A percentile compares a stretch with the other conserved stretches of the same genome.
Conservation (phyloP, 2,329 filamentous ascomycete genomes). For the Akanthomyces lecanii region DNA sequence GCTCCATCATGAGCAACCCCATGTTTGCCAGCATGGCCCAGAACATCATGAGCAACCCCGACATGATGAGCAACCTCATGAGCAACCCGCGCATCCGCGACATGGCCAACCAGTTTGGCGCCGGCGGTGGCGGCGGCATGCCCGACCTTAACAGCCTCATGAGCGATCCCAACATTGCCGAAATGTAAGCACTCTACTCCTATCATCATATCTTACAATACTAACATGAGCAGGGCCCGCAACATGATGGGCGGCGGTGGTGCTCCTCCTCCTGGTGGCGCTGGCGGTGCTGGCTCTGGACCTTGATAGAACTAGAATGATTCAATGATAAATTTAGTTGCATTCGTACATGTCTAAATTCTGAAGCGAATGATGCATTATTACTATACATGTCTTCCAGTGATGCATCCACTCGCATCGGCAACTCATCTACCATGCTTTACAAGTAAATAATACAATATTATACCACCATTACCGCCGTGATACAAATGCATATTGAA, state of each 20-base stretch:
- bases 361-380: not conserved
- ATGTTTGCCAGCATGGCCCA: slow-evolving; percentile 98
- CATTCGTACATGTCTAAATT: not conserved
- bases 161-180: slow-evolving; percentile 86
- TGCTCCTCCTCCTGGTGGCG: slow-evolving; percentile 25
- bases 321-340: not conserved
- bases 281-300: slow-evolving; percentile 26
- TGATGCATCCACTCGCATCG: not conserved
- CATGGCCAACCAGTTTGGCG: slow-evolving; percentile 77
- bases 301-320: slow-evolving; percentile 11
- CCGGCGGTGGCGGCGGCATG: slow-evolving; percentile 81
- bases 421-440: not conserved
- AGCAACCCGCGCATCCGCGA: slow-evolving; percentile 83
- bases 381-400: not conserved
- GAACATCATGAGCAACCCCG: slow-evolving; percentile 94
- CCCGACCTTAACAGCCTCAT: slow-evolving; percentile 82
- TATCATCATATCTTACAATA: not conserved
- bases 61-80: slow-evolving; percentile 89
- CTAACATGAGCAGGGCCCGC: slow-evolving; percentile 34
- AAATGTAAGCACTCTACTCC: slow-evolving; percentile 66
- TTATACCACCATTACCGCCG: not conserved
- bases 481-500: not conserved
- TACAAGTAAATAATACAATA: not conserved
- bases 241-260: slow-evolving; percentile 43
- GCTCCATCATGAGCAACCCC: slow-evolving; percentile 89